phyloP scores from a whole-genome alignment of 2,329 filamentous ascomycete genomes.

The Arthrobotrys musiformis region DNA sequence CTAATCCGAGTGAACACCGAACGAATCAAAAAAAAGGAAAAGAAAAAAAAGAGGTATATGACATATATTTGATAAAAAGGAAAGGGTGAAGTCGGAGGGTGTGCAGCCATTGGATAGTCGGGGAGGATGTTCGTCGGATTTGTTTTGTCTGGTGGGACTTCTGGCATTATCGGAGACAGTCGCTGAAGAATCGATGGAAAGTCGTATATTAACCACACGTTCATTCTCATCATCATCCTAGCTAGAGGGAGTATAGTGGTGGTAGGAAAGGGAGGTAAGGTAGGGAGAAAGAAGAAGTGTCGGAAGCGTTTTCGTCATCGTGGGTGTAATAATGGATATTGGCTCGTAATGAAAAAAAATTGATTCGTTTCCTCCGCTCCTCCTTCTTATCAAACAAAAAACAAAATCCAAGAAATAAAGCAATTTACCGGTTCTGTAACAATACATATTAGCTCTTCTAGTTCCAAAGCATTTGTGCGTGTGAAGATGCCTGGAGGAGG shows the following conservation, averaged over 20 bases:
- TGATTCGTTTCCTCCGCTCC: slow-evolving; percentile 4
- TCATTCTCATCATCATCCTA: slow-evolving; percentile 48
- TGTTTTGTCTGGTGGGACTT: neutral
- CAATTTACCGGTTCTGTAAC: slow-evolving; percentile 52
- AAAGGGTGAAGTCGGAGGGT: neutral
- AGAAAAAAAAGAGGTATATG: slow-evolving; percentile 28
- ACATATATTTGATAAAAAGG: slow-evolving; percentile 41
- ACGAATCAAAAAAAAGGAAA: slow-evolving; percentile 36
- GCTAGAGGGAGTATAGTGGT: slow-evolving; percentile 10
- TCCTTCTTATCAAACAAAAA: slow-evolving; percentile 1
- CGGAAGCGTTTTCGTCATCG: slow-evolving; percentile 34
- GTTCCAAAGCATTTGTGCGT: no score
- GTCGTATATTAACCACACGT: neutral
- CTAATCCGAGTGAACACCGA: slow-evolving; percentile 54
- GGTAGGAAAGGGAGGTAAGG: neutral
- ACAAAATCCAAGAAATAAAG: neutral
- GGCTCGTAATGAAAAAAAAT: slow-evolving; percentile 45
- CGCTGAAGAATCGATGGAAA: slow-evolving; percentile 4
- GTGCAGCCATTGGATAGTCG: slow-evolving; percentile 14
- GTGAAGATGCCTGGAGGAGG: neutral
- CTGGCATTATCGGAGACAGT: slow-evolving; percentile 12
- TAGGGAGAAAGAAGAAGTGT: neutral
- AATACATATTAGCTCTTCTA: slow-evolving; percentile 24
- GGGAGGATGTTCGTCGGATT: neutral
- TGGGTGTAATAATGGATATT: slow-evolving; percentile 45